Percentiles rank a stretch among this genome's conserved stretches.
Evolutionary conservation across 2,329 filamentous ascomycete species (phyloP).

Genomic region (Colletotrichum cereale): DNA sequence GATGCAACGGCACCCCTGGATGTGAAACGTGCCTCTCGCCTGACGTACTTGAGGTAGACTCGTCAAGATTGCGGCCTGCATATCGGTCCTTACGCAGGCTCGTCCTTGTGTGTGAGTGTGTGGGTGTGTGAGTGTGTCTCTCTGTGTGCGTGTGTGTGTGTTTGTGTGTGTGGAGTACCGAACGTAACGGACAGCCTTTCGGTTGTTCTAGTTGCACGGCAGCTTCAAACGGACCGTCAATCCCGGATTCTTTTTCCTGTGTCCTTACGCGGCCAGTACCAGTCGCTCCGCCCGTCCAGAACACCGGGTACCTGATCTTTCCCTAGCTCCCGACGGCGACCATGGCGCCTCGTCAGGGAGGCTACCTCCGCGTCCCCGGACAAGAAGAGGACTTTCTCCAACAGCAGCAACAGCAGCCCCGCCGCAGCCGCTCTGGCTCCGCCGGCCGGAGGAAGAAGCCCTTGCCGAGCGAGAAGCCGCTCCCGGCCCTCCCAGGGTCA

Average conservation of each 20-base stretch:
- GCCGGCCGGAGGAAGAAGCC: conserved; percentile 39
- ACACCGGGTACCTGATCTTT: not conserved
- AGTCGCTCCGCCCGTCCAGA: not conserved
- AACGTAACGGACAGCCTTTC: not conserved
- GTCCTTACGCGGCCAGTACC: not conserved
- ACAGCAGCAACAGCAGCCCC: conserved; percentile 6
- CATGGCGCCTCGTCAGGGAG: conserved; percentile 34
- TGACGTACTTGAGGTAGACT: conserved; percentile 9
- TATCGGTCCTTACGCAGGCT: conserved; percentile 1
- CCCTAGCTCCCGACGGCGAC: not conserved
- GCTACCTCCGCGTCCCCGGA: conserved; percentile 38
- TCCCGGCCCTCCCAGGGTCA: conserved; percentile 38
- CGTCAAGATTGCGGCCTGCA: conserved; percentile 4
- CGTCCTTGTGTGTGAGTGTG: not conserved
- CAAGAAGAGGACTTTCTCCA: conserved; percentile 25
- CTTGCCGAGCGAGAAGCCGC: conserved; percentile 40
- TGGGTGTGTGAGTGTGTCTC: not conserved
- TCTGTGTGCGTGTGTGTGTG: not conserved
- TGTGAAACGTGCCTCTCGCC: conserved; percentile 26
- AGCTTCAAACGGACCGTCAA: conserved; percentile 4
- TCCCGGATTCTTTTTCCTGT: not conserved
- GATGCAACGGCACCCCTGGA: conserved; percentile 17
- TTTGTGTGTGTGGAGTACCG: conserved; percentile 3
- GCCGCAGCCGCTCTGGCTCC: conserved; percentile 32
- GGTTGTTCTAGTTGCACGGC: not conserved